phyloP scores from a whole-genome alignment of 2,329 filamentous ascomycete genomes.

The Phoma sp. region DNA sequence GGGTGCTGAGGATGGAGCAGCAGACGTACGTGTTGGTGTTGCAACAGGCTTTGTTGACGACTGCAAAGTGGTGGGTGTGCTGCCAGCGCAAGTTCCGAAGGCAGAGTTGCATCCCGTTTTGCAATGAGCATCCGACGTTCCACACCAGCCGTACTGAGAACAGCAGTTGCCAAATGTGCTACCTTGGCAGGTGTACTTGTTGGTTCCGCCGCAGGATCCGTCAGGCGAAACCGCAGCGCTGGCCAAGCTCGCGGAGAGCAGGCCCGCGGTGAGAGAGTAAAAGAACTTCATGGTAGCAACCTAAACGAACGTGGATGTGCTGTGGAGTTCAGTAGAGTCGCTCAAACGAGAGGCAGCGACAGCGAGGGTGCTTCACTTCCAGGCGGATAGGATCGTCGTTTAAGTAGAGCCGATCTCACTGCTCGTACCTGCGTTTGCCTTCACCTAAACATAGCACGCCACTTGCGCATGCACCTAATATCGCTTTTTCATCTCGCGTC shows the following conservation, averaged over 20 bases:
- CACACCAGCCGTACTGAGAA: slow-evolving; percentile 53
- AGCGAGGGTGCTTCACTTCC: background rate
- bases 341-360: slow-evolving; percentile 5
- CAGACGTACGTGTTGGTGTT: slow-evolving; percentile 18
- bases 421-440: slow-evolving; percentile 8
- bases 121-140: slow-evolving; percentile 40
- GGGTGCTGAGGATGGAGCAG: slow-evolving; percentile 28
- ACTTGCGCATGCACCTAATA: slow-evolving; percentile 16
- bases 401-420: slow-evolving; percentile 7
- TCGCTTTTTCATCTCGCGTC: slow-evolving; percentile 16
- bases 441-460: slow-evolving; percentile 18
- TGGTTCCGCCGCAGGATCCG: slow-evolving; percentile 52
- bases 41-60: slow-evolving; percentile 15
- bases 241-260: slow-evolving; percentile 29
- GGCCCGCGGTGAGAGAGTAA: slow-evolving; percentile 24
- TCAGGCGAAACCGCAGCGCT: slow-evolving; percentile 47
- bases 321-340: background rate
- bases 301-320: background rate
- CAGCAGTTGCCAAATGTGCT: slow-evolving; percentile 55
- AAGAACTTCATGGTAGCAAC: slow-evolving; percentile 29
- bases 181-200: slow-evolving; percentile 53
- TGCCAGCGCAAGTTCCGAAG: slow-evolving; percentile 40
- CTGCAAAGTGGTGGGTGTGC: slow-evolving; percentile 18
- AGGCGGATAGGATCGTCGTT: slow-evolving; percentile 2
- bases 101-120: slow-evolving; percentile 39